A percentile compares a stretch with the other conserved stretches of the same genome.
Evolutionary conservation across 768 basidiomycete genomes (phyloP).

Genomic region (Termitomyces sp.): DNA sequence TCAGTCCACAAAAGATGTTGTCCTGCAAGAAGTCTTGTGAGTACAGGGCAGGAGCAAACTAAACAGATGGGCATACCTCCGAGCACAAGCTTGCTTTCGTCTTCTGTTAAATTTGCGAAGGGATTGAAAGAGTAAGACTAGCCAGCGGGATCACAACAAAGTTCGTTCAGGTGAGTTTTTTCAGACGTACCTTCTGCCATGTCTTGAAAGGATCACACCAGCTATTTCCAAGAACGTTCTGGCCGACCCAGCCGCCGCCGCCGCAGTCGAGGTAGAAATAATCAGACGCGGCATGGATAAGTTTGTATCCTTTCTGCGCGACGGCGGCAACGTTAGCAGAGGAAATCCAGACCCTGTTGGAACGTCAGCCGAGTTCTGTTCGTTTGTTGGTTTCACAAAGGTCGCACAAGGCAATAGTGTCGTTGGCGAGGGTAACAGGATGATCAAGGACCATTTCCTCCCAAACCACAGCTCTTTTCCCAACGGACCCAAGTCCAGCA

Average conservation of each 20-base stretch:
- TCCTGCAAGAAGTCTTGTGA: conserved; percentile 24
- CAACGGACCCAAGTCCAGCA: conserved; percentile 39
- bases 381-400: background rate
- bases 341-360: conserved; percentile 63
- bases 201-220: conserved; percentile 81
- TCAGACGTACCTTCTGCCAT: conserved; percentile 56
- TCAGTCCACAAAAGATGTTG: conserved; percentile 73
- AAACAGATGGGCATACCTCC: conserved; percentile 43
- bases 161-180: background rate
- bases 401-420: conserved; percentile 53
- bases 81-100: conserved; percentile 49
- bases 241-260: conserved; percentile 64
- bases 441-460: conserved; percentile 69
- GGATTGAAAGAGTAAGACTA: conserved; percentile 70
- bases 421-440: conserved; percentile 39
- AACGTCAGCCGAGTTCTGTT: background rate
- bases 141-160: background rate
- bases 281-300: conserved; percentile 68
- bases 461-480: conserved; percentile 81
- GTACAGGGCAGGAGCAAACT: background rate
- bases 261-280: conserved; percentile 84
- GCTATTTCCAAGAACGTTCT: conserved; percentile 39
- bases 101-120: conserved; percentile 44
- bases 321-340: conserved; percentile 55
- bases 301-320: conserved; percentile 48